Percentiles rank a stretch among this genome's conserved stretches.
phyloP scores from a whole-genome alignment of 2,329 filamentous ascomycete species.

The Cladosporium sp. region DNA sequence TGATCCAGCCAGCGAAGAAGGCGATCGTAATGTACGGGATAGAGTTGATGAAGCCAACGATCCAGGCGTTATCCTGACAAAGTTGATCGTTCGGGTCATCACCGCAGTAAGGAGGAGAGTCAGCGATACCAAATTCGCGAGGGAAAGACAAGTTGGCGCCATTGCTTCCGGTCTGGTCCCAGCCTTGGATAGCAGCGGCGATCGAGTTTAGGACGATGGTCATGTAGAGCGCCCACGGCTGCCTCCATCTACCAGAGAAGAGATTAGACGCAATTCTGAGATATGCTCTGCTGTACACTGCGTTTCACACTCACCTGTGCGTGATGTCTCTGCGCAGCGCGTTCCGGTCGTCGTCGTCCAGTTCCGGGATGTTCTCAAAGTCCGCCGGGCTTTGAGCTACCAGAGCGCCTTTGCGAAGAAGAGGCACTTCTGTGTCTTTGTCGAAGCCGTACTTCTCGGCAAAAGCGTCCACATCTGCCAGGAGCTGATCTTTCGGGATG shows the following conservation, averaged over 20 bases:
- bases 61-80: constrained; percentile 42
- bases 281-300: no score
- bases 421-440: constrained; percentile 32
- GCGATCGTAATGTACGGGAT: constrained; percentile 46
- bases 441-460: constrained; percentile 56
- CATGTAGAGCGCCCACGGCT: constrained; percentile 58
- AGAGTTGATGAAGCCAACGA: constrained; percentile 63
- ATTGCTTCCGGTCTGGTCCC: constrained; percentile 45
- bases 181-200: constrained; percentile 63
- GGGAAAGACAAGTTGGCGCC: constrained; percentile 60
- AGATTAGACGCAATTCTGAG: neutral
- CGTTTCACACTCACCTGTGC: constrained; percentile 53
- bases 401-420: constrained; percentile 66
- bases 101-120: constrained; percentile 20
- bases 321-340: constrained; percentile 57
- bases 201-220: constrained; percentile 66
- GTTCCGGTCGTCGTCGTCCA: constrained; percentile 57
- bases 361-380: constrained; percentile 58
- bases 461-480: constrained; percentile 58
- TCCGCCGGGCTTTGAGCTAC: constrained; percentile 64
- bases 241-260: constrained; percentile 44
- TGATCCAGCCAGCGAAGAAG: constrained; percentile 5
- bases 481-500: constrained; percentile 47
- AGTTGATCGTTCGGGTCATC: constrained; percentile 1
- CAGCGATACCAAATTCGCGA: constrained; percentile 46